phyloP scores from a whole-genome alignment of 306 rosid genomes.

The Glycine latifolia region DNA sequence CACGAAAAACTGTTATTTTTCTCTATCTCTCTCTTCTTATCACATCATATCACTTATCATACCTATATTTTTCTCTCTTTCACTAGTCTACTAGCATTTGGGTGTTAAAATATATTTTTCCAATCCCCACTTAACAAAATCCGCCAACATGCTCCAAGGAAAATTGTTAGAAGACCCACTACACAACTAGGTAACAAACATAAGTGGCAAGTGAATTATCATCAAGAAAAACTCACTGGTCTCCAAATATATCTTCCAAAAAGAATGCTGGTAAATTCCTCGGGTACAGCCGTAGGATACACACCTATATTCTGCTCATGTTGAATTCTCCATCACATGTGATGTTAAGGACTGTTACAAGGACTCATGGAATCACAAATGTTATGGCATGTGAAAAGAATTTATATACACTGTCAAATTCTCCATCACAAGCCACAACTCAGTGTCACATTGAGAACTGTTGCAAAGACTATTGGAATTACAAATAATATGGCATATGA shows the following conservation, averaged over 20 bases:
- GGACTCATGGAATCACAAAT: slow-evolving; percentile 8
- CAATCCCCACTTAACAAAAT: background rate
- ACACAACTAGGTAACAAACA: background rate
- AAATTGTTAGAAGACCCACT: background rate
- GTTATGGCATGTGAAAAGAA: background rate
- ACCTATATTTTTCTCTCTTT: too few species aligned
- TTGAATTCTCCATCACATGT: background rate
- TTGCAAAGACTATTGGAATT: background rate
- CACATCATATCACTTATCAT: too few species aligned
- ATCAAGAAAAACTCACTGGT: slow-evolving; percentile 5
- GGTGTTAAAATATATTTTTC: background rate
- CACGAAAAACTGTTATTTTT: too few species aligned
- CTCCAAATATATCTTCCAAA: background rate
- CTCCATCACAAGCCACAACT: background rate
- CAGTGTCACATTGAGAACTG: background rate
- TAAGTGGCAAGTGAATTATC: background rate
- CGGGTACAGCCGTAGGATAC: background rate
- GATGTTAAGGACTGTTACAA: background rate
- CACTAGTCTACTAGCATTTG: too few species aligned
- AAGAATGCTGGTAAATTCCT: background rate
- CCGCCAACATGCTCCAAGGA: background rate
- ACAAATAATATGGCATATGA: background rate
- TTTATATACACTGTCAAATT: background rate
- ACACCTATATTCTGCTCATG: background rate
- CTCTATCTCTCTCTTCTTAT: too few species aligned